phyloP scores from a whole-genome alignment of 108 stramenopile species.

The Skeletonema tropicum region DNA sequence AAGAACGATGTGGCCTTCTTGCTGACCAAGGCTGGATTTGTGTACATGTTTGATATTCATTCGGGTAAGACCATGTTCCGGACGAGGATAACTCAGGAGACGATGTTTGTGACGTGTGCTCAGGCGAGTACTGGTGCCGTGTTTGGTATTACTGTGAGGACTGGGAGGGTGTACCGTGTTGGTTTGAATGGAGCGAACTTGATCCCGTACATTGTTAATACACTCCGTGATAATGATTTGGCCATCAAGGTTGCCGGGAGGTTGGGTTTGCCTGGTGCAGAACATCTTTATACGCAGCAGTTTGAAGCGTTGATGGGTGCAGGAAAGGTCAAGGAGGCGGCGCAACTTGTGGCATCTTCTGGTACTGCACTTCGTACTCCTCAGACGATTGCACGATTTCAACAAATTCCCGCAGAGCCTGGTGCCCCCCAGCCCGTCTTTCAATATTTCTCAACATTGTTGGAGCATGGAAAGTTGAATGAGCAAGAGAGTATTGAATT shows the following conservation, averaged over 20 bases:
- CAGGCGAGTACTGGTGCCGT: conserved; percentile 87
- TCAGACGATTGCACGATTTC: conserved; percentile 96
- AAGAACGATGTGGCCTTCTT: conserved; percentile 97
- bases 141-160: conserved; percentile 95
- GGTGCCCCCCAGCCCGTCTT: conserved; percentile 97
- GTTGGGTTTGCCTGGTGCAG: conserved; percentile 96
- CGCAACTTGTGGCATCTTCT: conserved; percentile 88
- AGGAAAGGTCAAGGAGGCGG: conserved; percentile 93
- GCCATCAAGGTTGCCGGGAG: conserved; percentile 95
- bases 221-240: conserved; percentile 91
- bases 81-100: conserved; percentile 94
- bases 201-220: conserved; percentile 95
- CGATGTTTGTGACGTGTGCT: conserved; percentile 92
- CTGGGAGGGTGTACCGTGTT: conserved; percentile 93
- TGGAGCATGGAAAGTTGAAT: conserved; percentile 95
- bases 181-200: conserved; percentile 89
- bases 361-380: conserved; percentile 93
- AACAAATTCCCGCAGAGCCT: conserved; percentile 96
- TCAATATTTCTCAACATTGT: conserved; percentile 97
- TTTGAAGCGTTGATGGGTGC: conserved; percentile 92
- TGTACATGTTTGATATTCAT: conserved; percentile 98
- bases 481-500: conserved; percentile 98
- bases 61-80: conserved; percentile 96
- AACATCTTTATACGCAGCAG: conserved; percentile 93
- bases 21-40: conserved; percentile 97